Evolutionary conservation across 2,329 filamentous ascomycete species (phyloP), one percentile per base, ranked within the genome.

Genomic region (Balansia obtecta): DNA sequence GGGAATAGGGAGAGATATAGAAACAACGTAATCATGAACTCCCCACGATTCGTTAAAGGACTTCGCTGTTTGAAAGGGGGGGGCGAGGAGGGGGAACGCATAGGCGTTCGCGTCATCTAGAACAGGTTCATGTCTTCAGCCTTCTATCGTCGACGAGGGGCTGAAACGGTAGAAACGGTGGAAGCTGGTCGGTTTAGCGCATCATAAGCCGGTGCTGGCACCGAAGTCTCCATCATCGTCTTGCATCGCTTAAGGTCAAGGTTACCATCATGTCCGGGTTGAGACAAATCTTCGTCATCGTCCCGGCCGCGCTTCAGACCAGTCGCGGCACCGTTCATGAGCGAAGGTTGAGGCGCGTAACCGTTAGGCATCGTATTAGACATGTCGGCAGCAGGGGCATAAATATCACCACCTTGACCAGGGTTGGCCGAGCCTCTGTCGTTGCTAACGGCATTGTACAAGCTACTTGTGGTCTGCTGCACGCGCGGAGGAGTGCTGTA

Each of bases 361-460:
- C 77, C 78, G 57, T 80, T 82, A 48, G 77, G 68, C 66, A 83
- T 71, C 16, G 73, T 66, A 53, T 65, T 68, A 40, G 68, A 65
- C 66, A 83, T 72, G 58, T 86, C 83, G 5, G 76, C 70, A 22
- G 85, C 75, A 15, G 81, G 75, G 34, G 79, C 77, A 63, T 94
- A 94, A 7, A 83, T 78, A 57, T 94, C 87, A 46, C 76, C 76
- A 18, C 76, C 69, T 12, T 79, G 68, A 32, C 74, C 76, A n/a
- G 84, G 84, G 57, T 60, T 71, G 11, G 80, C 67, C 32, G 74
- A 69, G 45, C 72, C 79, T 27, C 87, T 79, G 53, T 88, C 85
- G 63, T 87, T 88, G 64, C 85, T 90, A 71, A 95, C 89, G 55
- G 94, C 85, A 66, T 83, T 94, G 74, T 95, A 95, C 47, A 95